Evolutionary conservation across 2,329 filamentous ascomycete species (phyloP), one percentile per base, ranked within the genome.

Genomic region (Cercospora sp.): DNA sequence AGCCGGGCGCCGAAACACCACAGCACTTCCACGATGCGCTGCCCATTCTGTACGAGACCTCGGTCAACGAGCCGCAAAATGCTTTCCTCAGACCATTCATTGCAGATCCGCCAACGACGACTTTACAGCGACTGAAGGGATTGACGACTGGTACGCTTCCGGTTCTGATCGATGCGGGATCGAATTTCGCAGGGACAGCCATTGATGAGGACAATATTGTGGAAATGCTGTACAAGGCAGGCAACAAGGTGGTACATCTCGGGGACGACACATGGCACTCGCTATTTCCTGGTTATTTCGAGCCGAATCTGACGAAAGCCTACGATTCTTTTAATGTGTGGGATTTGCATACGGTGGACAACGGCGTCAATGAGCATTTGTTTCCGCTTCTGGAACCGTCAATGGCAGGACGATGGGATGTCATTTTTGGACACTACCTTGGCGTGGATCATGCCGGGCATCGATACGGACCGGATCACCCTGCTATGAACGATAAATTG

Each of bases 301-400:
- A 97, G 78, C 83, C 89, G 8, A 91, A 94, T 66, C 87, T 97
- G 66, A 97, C 94, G 73, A 88, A 86, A 73, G 88, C 95, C 0
- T 99, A 97, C 79, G 94, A 98, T 78, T 98, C 94, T 69, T 96
- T 99, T 82, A 97, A 98, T 76, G 95, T 98, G 6, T 97, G 93
- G 93, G 95, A 99, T 79, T 81, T 99, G 74, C 93, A 98, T 79
- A 98, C 95, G 0, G 92, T 99, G 2, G 95, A 99, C 77, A 94
- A 97, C 76, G 95, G 95, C 0, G 95, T 99, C 26, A 91, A 90
- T 12, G 91, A 96, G 73, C 91, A 98, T 80, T 89, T 99, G 6
- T 91, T 95, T 69, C 95, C 95, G 1, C 84, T 98, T 2, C 80
- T 99, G 70, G 84, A 89, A 60, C 79, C 87, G 0, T 83, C 86